Evolutionary conservation across 768 basidiomycete species (phyloP).

Genomic region (Leucocoprinus sp.): DNA sequence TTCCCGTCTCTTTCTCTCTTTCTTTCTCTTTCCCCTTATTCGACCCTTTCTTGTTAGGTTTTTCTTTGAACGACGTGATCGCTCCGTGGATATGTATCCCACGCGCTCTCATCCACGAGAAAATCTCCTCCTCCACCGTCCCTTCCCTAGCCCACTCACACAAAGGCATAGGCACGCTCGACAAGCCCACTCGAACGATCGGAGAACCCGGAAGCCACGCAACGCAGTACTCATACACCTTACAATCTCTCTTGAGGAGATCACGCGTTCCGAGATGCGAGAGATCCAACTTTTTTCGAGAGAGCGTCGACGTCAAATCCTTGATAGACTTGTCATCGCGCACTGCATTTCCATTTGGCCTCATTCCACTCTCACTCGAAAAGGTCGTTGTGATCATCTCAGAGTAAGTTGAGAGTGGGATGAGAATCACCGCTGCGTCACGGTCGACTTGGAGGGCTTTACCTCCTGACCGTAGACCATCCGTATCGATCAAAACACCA

Average conservation of each 20-base stretch:
- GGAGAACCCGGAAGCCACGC: constrained; percentile 27
- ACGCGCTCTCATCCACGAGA: constrained; percentile 59
- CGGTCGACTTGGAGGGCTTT: constrained; percentile 67
- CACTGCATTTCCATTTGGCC: constrained; percentile 19
- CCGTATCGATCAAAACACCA: constrained; percentile 83
- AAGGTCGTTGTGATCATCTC: constrained; percentile 19
- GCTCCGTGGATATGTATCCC: constrained; percentile 66
- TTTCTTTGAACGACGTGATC: constrained; percentile 57
- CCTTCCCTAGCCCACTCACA: constrained; percentile 44
- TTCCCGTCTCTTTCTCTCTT: constrained; percentile 28
- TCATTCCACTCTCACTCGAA: not conserved
- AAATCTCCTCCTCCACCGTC: constrained; percentile 28
- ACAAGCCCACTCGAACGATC: constrained; percentile 61
- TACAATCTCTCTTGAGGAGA: constrained; percentile 91
- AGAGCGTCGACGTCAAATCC: constrained; percentile 39
- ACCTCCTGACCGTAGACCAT: constrained; percentile 66
- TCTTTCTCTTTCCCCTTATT: constrained; percentile 16
- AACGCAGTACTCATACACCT: constrained; percentile 62
- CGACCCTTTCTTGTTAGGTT: constrained; percentile 26
- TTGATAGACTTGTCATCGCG: constrained; percentile 36
- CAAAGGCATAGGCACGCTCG: constrained; percentile 72
- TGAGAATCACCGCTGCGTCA: constrained; percentile 55
- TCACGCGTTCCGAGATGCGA: constrained; percentile 63
- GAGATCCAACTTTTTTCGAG: constrained; percentile 57
- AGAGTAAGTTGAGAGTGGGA: constrained; percentile 43